Conservation (phyloP, 352 stramenopile species). For the Globisporangium carolinianum region DNA sequence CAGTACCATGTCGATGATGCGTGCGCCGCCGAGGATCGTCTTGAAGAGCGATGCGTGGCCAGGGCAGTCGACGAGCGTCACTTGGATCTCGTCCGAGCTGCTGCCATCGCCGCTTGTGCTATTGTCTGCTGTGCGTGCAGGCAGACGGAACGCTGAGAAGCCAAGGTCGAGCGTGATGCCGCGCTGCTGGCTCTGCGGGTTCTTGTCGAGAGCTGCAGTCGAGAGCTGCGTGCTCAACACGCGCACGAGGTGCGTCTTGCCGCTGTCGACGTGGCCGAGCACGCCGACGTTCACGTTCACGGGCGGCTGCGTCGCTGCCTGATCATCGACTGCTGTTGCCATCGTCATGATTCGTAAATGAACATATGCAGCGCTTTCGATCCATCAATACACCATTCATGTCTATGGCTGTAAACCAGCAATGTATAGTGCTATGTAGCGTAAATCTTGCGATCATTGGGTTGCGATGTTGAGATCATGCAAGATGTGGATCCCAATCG, state of each 20-base stretch:
- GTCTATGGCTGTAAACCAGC: no score
- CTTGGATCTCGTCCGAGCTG: slow-evolving; percentile 67
- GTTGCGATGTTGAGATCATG: no score
- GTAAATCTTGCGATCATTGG: no score
- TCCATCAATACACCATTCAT: no score
- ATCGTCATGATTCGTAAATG: no score
- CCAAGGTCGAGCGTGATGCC: slow-evolving; percentile 99
- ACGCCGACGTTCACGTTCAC: slow-evolving; percentile 97
- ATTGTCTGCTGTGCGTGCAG: slow-evolving; percentile 3
- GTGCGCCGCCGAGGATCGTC: slow-evolving; percentile 97
- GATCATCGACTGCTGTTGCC: no score
- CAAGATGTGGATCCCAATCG: no score
- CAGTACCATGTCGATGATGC: slow-evolving; percentile 99
- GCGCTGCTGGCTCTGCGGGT: slow-evolving; percentile 93
- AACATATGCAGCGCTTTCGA: no score
- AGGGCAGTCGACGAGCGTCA: slow-evolving; percentile 95
- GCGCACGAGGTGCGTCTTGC: slow-evolving; percentile 96
- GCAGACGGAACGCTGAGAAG: slow-evolving; percentile 94
- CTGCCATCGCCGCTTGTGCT: not conserved
- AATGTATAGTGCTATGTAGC: no score
- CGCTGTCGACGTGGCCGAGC: slow-evolving; percentile 97
- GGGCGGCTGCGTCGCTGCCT: not conserved
- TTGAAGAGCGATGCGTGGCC: slow-evolving; percentile 98
- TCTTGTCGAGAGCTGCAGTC: slow-evolving; percentile 97
- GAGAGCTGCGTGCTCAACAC: slow-evolving; percentile 96